phyloP scores from a whole-genome alignment of 768 basidiomycete genomes.

The Suillus clintonianus region DNA sequence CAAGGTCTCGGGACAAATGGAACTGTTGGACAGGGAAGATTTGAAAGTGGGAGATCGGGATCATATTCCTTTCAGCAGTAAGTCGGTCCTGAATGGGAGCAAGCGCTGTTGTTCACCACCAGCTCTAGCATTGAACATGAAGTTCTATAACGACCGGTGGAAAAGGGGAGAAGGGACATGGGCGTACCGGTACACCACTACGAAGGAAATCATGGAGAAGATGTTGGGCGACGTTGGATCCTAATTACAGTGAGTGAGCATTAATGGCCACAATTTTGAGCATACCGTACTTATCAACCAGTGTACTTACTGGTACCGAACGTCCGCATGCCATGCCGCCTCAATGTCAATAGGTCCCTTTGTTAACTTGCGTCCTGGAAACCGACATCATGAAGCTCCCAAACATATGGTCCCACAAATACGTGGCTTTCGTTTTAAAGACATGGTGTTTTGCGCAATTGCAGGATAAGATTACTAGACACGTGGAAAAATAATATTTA shows the following conservation, averaged over 20 bases:
- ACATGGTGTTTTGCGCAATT: too few species aligned
- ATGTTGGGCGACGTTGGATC: not conserved
- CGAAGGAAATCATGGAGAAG: constrained; percentile 30
- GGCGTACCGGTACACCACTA: constrained; percentile 33
- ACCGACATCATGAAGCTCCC: not conserved
- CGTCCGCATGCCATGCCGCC: not conserved
- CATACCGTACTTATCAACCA: not conserved
- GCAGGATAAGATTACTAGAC: not conserved
- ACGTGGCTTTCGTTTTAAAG: not conserved
- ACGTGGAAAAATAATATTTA: constrained; percentile 2
- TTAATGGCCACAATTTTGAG: not conserved
- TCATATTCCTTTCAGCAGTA: constrained; percentile 27
- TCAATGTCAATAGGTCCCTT: not conserved
- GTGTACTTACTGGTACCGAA: not conserved
- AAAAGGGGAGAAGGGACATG: constrained; percentile 14
- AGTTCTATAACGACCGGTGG: constrained; percentile 17
- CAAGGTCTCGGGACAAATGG: constrained; percentile 1
- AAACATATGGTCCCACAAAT: not conserved
- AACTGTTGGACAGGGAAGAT: constrained; percentile 17
- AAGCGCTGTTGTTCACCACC: not conserved
- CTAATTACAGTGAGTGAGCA: not conserved
- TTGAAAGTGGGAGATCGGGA: constrained; percentile 13
- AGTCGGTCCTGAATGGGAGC: constrained; percentile 15
- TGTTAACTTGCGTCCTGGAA: not conserved
- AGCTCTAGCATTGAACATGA: constrained; percentile 19